These are phyloP conservation scores for Auriscalpium microsporum DNA, from an alignment of 768 basidiomycete genomes.

Conservation along the genomic window DNA sequence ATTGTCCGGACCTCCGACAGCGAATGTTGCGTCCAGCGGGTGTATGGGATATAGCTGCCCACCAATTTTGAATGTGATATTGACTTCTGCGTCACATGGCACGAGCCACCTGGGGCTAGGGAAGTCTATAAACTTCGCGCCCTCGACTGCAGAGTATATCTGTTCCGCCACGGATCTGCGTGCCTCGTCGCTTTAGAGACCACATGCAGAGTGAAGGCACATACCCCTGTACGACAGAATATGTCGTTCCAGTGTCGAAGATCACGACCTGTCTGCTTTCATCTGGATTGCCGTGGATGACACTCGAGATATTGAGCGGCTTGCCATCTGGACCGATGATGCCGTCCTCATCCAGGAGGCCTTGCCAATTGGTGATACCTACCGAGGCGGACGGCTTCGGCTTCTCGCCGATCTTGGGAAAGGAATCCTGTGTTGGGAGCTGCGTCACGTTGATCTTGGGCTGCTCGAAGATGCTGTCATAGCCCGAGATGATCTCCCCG, in stretches of 20 bases:
- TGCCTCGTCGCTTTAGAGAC: neutral
- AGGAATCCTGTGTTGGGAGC: too few relatives aligned
- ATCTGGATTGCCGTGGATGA: constrained; percentile 24
- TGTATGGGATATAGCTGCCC: constrained; percentile 53
- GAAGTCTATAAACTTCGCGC: constrained; percentile 39
- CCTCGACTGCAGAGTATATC: constrained; percentile 47
- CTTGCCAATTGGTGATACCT: constrained; percentile 24
- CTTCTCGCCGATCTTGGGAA: too few relatives aligned
- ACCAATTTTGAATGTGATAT: constrained; percentile 54
- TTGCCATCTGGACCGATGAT: constrained; percentile 29
- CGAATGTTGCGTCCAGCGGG: constrained; percentile 48
- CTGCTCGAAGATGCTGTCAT: constrained; percentile 19
- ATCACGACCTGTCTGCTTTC: constrained; percentile 49
- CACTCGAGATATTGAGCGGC: constrained; percentile 17
- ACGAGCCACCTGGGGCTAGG: constrained; percentile 38
- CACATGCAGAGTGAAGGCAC: too few relatives aligned
- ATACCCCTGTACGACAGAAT: constrained; percentile 39
- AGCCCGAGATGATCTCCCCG: constrained; percentile 19
- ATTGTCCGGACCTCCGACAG: constrained; percentile 20
- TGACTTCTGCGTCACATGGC: constrained; percentile 56
- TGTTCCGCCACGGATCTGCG: constrained; percentile 43
- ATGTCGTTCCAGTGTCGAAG: constrained; percentile 55
- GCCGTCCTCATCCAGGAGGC: constrained; percentile 22
- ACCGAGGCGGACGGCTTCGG: too few relatives aligned
- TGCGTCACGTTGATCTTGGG: constrained; percentile 21